Conservation (phyloP, 2,329 filamentous ascomycete species). For the Ophiostoma australiae region DNA sequence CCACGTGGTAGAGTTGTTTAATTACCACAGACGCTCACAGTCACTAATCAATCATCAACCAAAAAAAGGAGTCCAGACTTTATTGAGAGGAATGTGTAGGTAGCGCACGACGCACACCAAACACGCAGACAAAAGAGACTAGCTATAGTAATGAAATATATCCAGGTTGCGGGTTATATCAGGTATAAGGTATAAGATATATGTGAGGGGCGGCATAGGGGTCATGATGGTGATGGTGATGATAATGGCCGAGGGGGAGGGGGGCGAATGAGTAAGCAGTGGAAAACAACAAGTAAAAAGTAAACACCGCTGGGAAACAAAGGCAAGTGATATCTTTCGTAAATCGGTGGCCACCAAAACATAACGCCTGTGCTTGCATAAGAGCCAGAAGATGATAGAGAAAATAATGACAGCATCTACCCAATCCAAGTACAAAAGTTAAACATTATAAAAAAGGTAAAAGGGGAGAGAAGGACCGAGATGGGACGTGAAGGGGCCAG, state of each 20-base stretch:
- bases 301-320: not conserved
- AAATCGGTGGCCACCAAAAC: constrained; percentile 7
- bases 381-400: not conserved
- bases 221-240: not conserved
- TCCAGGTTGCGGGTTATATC: not conserved
- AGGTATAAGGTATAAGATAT: not conserved
- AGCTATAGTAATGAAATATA: not conserved
- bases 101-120: not conserved
- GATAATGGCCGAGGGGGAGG: not conserved
- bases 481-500: not conserved
- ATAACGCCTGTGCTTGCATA: constrained; percentile 7
- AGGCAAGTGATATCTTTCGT: not conserved
- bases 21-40: not conserved
- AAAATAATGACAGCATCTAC: not conserved
- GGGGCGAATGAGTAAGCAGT: not conserved
- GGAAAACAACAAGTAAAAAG: not conserved
- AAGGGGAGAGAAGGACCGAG: not conserved
- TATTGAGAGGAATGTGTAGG: not conserved
- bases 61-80: not conserved
- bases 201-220: too few relatives aligned
- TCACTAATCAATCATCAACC: not conserved
- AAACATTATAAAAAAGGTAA: not conserved
- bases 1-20: not conserved
- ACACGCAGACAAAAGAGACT: constrained; percentile 1
- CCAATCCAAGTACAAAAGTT: not conserved